phyloP scores from a whole-genome alignment of 2,329 filamentous ascomycete species.

The Pseudovirgaria hyperparasitica region DNA sequence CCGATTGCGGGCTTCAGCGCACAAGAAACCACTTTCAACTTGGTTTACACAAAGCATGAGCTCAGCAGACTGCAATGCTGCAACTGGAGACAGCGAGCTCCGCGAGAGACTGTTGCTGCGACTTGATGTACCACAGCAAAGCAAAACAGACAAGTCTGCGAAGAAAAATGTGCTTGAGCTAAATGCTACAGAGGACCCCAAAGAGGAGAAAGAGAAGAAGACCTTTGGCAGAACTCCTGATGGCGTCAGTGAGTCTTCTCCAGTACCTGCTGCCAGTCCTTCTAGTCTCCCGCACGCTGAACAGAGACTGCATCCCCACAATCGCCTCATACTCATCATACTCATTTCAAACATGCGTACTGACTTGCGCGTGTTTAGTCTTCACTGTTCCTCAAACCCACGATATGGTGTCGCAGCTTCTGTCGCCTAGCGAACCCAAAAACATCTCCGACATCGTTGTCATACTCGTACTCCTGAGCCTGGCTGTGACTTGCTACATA shows the following conservation, averaged over 20 bases:
- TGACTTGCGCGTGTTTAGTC: constrained; percentile 41
- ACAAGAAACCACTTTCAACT: too few species aligned
- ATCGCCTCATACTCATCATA: not conserved
- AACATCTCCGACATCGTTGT: constrained; percentile 79
- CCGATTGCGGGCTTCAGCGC: too few species aligned
- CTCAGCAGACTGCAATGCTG: too few species aligned
- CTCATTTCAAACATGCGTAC: constrained; percentile 9
- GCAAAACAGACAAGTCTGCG: constrained; percentile 22
- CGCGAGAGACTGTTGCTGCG: too few species aligned
- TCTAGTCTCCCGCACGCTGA: constrained; percentile 3
- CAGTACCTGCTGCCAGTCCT: constrained; percentile 1
- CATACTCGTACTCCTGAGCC: constrained; percentile 60
- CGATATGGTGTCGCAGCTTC: constrained; percentile 96
- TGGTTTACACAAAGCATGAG: too few species aligned
- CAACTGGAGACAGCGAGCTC: too few species aligned
- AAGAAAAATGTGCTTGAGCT: constrained; percentile 36
- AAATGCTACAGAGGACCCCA: constrained; percentile 36
- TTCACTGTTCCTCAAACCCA: constrained; percentile 93
- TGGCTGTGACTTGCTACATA: constrained; percentile 60
- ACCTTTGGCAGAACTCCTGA: constrained; percentile 86
- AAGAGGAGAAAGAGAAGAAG: constrained; percentile 49
- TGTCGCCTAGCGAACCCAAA: constrained; percentile 90
- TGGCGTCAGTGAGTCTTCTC: constrained; percentile 60
- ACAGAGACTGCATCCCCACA: not conserved
- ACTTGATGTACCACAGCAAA: constrained; percentile 15